phyloP scores from a whole-genome alignment of 768 basidiomycete genomes.

The Tephrocybe rancida region DNA sequence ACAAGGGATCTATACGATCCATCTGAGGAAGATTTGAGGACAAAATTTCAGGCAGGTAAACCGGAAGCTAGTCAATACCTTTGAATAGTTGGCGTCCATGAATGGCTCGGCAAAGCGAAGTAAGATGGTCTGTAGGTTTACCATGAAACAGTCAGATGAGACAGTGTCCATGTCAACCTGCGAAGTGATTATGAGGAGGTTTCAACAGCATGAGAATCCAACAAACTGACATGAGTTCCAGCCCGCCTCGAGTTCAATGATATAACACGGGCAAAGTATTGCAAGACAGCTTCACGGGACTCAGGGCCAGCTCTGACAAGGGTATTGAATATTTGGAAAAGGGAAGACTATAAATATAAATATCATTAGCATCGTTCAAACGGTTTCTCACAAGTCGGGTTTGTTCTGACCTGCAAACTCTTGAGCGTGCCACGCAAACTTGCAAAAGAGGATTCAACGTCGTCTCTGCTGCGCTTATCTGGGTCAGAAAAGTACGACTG shows the following conservation, averaged over 20 bases:
- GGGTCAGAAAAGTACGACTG: constrained; percentile 86
- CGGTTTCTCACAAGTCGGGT: neutral
- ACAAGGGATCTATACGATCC: constrained; percentile 86
- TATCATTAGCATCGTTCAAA: neutral
- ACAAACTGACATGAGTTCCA: constrained; percentile 78
- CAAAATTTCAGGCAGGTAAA: neutral
- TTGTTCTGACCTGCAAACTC: constrained; percentile 78
- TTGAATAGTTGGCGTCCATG: constrained; percentile 88
- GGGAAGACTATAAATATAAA: constrained; percentile 51
- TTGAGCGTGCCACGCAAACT: constrained; percentile 88
- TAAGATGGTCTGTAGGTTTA: constrained; percentile 83
- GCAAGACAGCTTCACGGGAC: constrained; percentile 78
- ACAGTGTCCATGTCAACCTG: constrained; percentile 87
- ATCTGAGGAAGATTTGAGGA: constrained; percentile 49
- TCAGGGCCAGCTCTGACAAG: constrained; percentile 84
- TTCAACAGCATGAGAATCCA: too few relatives aligned
- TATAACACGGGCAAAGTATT: constrained; percentile 78
- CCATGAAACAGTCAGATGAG: constrained; percentile 90
- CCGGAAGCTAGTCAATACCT: constrained; percentile 49
- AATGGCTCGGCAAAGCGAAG: constrained; percentile 91
- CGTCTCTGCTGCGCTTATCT: constrained; percentile 68
- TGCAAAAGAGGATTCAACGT: constrained; percentile 81
- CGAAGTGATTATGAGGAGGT: neutral
- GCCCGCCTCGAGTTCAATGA: constrained; percentile 81
- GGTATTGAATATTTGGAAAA: constrained; percentile 88